Evolutionary conservation across 768 basidiomycete species (phyloP), one percentile per base, ranked within the genome.

Genomic region (Hygrocybe punicea): DNA sequence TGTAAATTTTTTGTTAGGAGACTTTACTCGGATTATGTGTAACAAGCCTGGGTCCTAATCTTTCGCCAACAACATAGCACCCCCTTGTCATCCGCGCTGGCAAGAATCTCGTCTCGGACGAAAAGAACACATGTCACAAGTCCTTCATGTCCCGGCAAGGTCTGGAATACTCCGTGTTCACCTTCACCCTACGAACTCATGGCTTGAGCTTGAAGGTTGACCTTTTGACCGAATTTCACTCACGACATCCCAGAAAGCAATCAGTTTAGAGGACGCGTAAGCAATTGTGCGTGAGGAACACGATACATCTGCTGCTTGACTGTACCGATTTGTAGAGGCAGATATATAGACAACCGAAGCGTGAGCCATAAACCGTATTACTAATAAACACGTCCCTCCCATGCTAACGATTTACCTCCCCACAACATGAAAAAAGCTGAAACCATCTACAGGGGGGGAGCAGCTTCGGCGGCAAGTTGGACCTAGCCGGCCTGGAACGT

Each of bases 1-100:
- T 93, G 66, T 21, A 51, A 23, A 24, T 48, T n/a, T n/a, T n/a
- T n/a, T 53, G 56, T 69, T 60, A 65, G 60, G 45, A 25, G 39
- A 10, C 51, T 45, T 33, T 42, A 49, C 52, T 58, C 67, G 48
- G 36, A 55, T 61, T 16, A 21, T 46, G 19, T 58, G 52, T 65
- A 61, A 63, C 75, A 63, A 73, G 65, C 76, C 71, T 77, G 69
- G 62, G 65, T 67, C 67, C 63, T 75, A 67, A 66, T 63, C 64
- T 71, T 68, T 60, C 68, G 74, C 93, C 94, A 96, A 34, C 83
- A 68, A 36, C 78, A 76, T 10, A 93, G 63, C 8, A 70, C 68
- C 2, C 96, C 96, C 58, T 77, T 78, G 56, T 91, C 85, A 69
- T 97, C 94, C 48, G 86, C 89, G 50, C 84, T 87, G 36, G 86